Percentiles rank a stretch among this genome's conserved stretches.
Evolutionary conservation across 2,329 filamentous ascomycete genomes (phyloP).

Genomic region (Trichoderma sp.): DNA sequence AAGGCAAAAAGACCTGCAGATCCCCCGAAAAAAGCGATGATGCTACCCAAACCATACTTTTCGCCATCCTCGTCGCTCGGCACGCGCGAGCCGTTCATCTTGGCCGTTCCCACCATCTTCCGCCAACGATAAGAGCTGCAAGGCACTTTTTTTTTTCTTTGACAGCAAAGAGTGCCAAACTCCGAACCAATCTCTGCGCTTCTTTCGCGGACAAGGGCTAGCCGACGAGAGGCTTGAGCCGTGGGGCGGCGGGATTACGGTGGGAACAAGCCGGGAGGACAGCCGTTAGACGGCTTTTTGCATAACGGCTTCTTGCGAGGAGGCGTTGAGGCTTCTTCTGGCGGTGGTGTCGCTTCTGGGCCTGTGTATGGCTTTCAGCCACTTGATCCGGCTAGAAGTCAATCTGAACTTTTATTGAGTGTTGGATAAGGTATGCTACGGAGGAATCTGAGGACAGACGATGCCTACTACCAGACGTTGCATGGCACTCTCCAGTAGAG

Average conservation of each 20-base stretch:
- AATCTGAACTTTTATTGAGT: too few relatives aligned
- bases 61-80: constrained; percentile 27
- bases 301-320: too few relatives aligned
- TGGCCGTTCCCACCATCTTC: not conserved
- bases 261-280: constrained; percentile 12
- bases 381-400: too few relatives aligned
- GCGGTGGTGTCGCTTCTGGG: too few relatives aligned
- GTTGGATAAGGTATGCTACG: too few relatives aligned
- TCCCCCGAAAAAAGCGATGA: constrained; percentile 14
- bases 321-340: too few relatives aligned
- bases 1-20: not conserved
- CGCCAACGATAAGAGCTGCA: constrained; percentile 10
- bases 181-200: constrained; percentile 12
- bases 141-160: not conserved
- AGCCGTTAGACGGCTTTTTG: not conserved
- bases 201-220: constrained; percentile 16
- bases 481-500: too few relatives aligned
- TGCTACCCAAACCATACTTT: constrained; percentile 25
- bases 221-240: constrained; percentile 7
- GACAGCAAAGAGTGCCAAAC: not conserved
- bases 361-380: too few relatives aligned
- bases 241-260: constrained; percentile 22
- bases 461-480: too few relatives aligned
- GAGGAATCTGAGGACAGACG: too few relatives aligned
- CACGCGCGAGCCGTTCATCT: constrained; percentile 19